Conservation (phyloP, 2,329 filamentous ascomycete genomes). For the Pseudopyrenochaeta lycopersici region DNA sequence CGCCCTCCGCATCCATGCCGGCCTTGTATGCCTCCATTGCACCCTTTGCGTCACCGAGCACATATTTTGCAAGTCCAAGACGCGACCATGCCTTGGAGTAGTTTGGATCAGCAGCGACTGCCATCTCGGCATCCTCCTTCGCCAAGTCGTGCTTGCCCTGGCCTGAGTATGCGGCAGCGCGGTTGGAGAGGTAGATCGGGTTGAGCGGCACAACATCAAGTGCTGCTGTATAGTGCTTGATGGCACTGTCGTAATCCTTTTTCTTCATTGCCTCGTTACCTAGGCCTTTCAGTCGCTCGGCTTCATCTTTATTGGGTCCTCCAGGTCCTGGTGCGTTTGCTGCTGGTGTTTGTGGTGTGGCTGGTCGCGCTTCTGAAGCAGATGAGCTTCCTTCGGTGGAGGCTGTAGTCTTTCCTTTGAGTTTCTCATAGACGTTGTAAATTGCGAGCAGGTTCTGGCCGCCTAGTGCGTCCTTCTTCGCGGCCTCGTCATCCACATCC, state of each 20-base stretch:
- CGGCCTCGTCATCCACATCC: conserved; percentile 78
- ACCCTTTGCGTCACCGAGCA: conserved; percentile 87
- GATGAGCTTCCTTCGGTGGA: conserved; percentile 55
- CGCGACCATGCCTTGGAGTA: conserved; percentile 99
- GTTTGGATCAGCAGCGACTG: conserved; percentile 84
- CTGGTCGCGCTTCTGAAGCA: conserved; percentile 52
- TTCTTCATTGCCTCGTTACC: conserved; percentile 95
- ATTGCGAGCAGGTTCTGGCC: conserved; percentile 88
- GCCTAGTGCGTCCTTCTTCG: conserved; percentile 80
- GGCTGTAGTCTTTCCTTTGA: conserved; percentile 71
- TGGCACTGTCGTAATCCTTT: conserved; percentile 86
- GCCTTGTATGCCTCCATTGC: conserved; percentile 94
- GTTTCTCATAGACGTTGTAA: conserved; percentile 95
- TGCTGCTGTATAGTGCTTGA: conserved; percentile 88
- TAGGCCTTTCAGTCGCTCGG: conserved; percentile 86
- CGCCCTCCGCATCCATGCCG: conserved; percentile 93
- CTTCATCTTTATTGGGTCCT: conserved; percentile 74
- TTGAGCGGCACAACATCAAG: conserved; percentile 83
- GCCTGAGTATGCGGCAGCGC: conserved; percentile 90
- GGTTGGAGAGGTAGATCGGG: conserved; percentile 97
- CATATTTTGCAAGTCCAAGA: conserved; percentile 89
- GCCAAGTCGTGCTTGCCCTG: conserved; percentile 85
- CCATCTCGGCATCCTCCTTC: conserved; percentile 87
- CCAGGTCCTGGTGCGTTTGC: conserved; percentile 43
- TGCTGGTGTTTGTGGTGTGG: conserved; percentile 50